These are phyloP conservation scores for Penicillium sp. DNA, from an alignment of 2,329 filamentous ascomycete genomes.

Conservation along the genomic window DNA sequence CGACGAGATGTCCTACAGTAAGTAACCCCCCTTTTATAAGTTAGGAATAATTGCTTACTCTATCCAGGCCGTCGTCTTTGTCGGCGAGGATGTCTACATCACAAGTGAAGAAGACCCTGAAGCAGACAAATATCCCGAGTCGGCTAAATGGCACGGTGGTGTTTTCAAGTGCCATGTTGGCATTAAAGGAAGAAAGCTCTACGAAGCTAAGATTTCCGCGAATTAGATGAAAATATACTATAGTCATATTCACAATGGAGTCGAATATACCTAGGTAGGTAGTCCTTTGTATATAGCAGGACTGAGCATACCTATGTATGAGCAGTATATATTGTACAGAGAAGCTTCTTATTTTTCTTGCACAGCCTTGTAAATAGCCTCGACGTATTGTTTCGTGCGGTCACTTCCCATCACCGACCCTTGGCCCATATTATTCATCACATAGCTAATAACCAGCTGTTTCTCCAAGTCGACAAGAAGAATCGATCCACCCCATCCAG, in stretches of 20 bases:
- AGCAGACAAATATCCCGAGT: slow-evolving; percentile 12
- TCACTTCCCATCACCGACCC: slow-evolving; percentile 29
- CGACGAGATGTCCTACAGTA: slow-evolving; percentile 46
- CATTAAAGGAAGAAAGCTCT: slow-evolving; percentile 9
- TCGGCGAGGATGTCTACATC: slow-evolving; percentile 13
- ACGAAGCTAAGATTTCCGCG: slow-evolving; percentile 5
- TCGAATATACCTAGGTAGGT: neutral
- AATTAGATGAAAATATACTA: neutral
- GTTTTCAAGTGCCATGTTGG: slow-evolving; percentile 15
- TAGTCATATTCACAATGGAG: neutral
- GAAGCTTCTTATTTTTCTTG: neutral
- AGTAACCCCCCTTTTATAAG: neutral
- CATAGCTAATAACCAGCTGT: slow-evolving; percentile 42
- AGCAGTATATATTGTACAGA: neutral
- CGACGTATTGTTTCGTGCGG: slow-evolving; percentile 26
- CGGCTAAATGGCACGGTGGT: slow-evolving; percentile 10
- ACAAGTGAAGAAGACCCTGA: slow-evolving; percentile 13
- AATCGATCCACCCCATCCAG: slow-evolving; percentile 46
- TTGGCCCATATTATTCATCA: slow-evolving; percentile 44
- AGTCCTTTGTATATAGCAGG: neutral
- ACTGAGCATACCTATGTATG: neutral
- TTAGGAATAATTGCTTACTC: neutral
- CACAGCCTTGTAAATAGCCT: slow-evolving; percentile 29
- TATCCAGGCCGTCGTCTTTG: slow-evolving; percentile 13
- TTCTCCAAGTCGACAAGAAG: slow-evolving; percentile 43